A percentile compares a stretch with the other conserved stretches of the same genome.
phyloP scores from a whole-genome alignment of 257 asterid species.

The Mitragyna speciosa region DNA sequence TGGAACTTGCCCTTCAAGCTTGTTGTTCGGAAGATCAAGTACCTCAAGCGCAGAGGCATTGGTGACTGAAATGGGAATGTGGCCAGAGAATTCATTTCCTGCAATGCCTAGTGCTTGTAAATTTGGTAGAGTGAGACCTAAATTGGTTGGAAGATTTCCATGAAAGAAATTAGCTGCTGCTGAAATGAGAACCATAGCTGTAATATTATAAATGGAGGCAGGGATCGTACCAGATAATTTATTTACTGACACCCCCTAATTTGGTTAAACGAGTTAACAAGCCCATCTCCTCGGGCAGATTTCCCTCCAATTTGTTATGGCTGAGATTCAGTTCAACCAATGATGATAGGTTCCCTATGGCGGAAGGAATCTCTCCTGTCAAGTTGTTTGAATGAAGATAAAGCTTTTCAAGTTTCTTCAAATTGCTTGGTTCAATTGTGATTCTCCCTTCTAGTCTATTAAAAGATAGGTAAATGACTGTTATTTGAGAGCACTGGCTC shows the following conservation, averaged over 20 bases:
- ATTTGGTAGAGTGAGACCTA: conserved; percentile 20
- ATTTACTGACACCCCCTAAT: neutral
- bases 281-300: conserved; percentile 4
- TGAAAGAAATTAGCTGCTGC: conserved; percentile 9
- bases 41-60: conserved; percentile 15
- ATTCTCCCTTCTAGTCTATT: too few species aligned
- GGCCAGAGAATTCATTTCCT: neutral
- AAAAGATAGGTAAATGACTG: too few species aligned
- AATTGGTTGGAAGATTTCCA: conserved; percentile 26
- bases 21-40: neutral
- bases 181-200: conserved; percentile 7
- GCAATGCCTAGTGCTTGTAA: neutral
- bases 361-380: too few species aligned
- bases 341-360: too few species aligned
- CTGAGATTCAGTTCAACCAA: too few species aligned
- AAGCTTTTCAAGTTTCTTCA: too few species aligned
- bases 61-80: neutral
- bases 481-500: too few species aligned
- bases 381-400: too few species aligned
- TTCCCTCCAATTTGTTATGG: conserved; percentile 21
- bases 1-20: conserved; percentile 30
- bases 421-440: too few species aligned
- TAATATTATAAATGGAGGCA: conserved; percentile 21
- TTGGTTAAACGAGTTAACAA: too few species aligned
- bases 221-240: neutral